phyloP scores from a whole-genome alignment of 2,329 filamentous ascomycete genomes.

The Rugonectria rugulosa region DNA sequence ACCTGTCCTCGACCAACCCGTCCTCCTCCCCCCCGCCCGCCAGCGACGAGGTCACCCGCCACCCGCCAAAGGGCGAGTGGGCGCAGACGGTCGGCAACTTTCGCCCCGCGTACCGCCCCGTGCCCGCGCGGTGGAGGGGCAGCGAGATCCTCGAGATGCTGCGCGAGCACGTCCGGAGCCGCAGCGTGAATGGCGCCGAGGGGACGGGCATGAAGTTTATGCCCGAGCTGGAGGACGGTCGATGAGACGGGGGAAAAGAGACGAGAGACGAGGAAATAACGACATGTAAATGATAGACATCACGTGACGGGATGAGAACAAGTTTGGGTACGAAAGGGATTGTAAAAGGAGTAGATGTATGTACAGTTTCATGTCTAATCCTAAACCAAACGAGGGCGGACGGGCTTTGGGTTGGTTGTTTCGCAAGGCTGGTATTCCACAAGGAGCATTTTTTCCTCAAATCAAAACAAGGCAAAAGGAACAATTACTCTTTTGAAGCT shows the following conservation, averaged over 20 bases:
- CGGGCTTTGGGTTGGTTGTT: background rate
- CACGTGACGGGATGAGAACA: too few species aligned
- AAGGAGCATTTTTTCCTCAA: too few species aligned
- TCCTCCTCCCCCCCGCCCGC: conserved; percentile 37
- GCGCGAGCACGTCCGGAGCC: conserved; percentile 77
- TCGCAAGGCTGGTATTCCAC: conserved; percentile 24
- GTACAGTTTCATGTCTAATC: background rate
- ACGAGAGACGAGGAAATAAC: background rate
- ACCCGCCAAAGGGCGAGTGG: conserved; percentile 77
- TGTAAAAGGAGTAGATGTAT: too few species aligned
- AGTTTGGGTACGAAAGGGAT: too few species aligned
- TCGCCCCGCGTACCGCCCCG: conserved; percentile 90
- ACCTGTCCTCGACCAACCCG: conserved; percentile 54
- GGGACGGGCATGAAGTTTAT: conserved; percentile 64
- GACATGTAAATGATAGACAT: too few species aligned
- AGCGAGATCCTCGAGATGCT: conserved; percentile 81
- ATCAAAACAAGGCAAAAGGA: background rate
- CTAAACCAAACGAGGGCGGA: background rate
- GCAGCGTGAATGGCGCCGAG: conserved; percentile 54
- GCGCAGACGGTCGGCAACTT: conserved; percentile 95
- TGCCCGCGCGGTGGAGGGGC: conserved; percentile 83
- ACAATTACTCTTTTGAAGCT: too few species aligned
- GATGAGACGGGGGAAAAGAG: background rate
- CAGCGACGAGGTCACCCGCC: conserved; percentile 44
- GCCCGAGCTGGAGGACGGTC: conserved; percentile 53